phyloP scores from a whole-genome alignment of 2,329 filamentous ascomycete genomes.

The Orbilia brochopaga region DNA sequence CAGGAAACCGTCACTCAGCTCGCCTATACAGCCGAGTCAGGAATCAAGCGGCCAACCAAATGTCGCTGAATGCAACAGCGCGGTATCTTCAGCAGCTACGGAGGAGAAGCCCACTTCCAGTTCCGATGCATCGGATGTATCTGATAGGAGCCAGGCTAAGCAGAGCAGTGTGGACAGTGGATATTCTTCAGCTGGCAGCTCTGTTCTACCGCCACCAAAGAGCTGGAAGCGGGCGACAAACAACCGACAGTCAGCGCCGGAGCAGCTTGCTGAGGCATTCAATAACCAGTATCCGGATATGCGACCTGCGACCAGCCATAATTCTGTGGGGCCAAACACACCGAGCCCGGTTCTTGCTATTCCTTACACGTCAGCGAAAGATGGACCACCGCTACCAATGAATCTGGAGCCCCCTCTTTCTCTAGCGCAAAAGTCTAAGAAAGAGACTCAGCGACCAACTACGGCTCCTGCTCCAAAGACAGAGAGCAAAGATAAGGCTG shows the following conservation, averaged over 20 bases:
- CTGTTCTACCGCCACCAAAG: conserved; percentile 14
- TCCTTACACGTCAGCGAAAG: conserved; percentile 24
- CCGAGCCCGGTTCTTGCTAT: conserved; percentile 12
- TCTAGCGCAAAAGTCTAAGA: conserved; percentile 11
- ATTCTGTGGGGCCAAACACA: conserved; percentile 17
- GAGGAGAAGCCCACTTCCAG: conserved; percentile 31
- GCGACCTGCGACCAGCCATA: conserved; percentile 33
- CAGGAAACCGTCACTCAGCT: conserved; percentile 11
- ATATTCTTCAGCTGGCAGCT: conserved; percentile 37
- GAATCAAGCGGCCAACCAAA: neutral
- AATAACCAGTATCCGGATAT: conserved; percentile 29
- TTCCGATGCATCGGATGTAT: conserved; percentile 30
- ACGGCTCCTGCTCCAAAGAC: neutral
- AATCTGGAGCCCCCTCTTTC: conserved; percentile 8
- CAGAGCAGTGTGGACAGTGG: conserved; percentile 37
- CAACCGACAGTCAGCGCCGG: conserved; percentile 40
- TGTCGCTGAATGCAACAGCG: neutral
- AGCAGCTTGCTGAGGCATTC: conserved; percentile 26
- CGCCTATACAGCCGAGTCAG: neutral
- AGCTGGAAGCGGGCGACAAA: conserved; percentile 23
- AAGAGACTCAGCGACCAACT: conserved; percentile 11
- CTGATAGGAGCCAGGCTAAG: conserved; percentile 33
- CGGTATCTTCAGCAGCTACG: neutral
- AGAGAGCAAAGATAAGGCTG: conserved; percentile 14
- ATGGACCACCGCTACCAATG: conserved; percentile 18